These are phyloP conservation scores for Volvariella volvacea DNA, from an alignment of 1,284 basidiomycete species.

Conservation along the genomic window DNA sequence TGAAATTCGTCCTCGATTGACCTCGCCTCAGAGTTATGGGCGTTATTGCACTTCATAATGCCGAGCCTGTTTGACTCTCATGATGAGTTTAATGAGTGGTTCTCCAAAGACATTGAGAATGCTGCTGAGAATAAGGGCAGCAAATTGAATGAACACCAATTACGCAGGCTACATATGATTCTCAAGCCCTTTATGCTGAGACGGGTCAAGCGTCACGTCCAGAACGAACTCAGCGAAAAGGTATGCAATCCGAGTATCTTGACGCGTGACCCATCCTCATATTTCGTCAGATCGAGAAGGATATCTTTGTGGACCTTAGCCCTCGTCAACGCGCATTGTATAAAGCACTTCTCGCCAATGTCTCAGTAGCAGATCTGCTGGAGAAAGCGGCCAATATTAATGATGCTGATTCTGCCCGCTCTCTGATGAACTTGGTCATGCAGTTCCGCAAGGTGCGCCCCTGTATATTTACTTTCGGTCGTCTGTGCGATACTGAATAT, in stretches of 20 bases:
- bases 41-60: slow-evolving; percentile 99
- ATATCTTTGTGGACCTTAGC: slow-evolving; percentile 92
- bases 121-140: slow-evolving; percentile 88
- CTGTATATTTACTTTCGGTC: slow-evolving; percentile 1
- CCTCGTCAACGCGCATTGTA: slow-evolving; percentile 94
- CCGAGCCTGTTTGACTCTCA: slow-evolving; percentile 98
- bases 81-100: slow-evolving; percentile 99
- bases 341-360: slow-evolving; percentile 84
- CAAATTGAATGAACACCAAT: slow-evolving; percentile 92
- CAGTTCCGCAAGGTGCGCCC: slow-evolving; percentile 89
- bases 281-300: slow-evolving; percentile 80
- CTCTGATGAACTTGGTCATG: slow-evolving; percentile 99
- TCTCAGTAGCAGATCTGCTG: slow-evolving; percentile 92
- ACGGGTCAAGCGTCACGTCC: slow-evolving; percentile 96
- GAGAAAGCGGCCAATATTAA: slow-evolving; percentile 88
- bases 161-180: slow-evolving; percentile 97
- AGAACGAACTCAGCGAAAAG: slow-evolving; percentile 99
- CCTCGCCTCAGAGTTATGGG: slow-evolving; percentile 83
- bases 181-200: slow-evolving; percentile 99
- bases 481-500: background rate
- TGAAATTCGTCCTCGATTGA: slow-evolving; percentile 1
- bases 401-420: slow-evolving; percentile 86
- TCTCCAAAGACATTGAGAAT: slow-evolving; percentile 98
- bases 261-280: no score
- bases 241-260: slow-evolving; percentile 29